phyloP scores from a whole-genome alignment of 352 stramenopile genomes.

The Stephanocyclus meneghinianus region DNA sequence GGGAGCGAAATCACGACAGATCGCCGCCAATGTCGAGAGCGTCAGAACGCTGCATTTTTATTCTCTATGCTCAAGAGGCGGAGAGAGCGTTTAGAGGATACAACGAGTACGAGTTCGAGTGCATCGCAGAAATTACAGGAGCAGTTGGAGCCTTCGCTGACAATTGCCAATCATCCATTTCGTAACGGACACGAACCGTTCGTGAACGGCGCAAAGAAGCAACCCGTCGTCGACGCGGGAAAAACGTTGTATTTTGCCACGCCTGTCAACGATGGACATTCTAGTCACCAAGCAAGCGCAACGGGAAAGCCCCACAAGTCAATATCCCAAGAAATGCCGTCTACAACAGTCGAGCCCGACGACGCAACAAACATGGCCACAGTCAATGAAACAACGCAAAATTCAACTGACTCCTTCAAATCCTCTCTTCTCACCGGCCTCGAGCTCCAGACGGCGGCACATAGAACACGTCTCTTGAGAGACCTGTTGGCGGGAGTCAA shows the following conservation, averaged over 20 bases:
- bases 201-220: not conserved
- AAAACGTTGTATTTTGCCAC: not conserved
- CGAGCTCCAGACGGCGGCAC: constrained; percentile 24
- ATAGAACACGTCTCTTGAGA: constrained; percentile 32
- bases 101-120: not conserved
- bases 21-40: not conserved
- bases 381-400: not conserved
- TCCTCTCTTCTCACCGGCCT: constrained; percentile 27
- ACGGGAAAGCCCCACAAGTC: no score
- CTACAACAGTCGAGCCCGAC: not conserved
- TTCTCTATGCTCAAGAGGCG: constrained; percentile 14
- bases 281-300: not conserved
- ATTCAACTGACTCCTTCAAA: constrained; percentile 26
- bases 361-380: not conserved
- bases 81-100: not conserved
- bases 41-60: not conserved
- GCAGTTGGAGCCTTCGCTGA: not conserved
- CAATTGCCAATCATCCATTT: not conserved
- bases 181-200: not conserved
- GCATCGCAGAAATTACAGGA: not conserved
- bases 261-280: not conserved
- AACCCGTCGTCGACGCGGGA: not conserved
- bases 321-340: not conserved
- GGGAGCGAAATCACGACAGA: not conserved
- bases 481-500: constrained; percentile 39